Conservation (phyloP, 305 asterid species). For the Fraxinus angustifolia region DNA sequence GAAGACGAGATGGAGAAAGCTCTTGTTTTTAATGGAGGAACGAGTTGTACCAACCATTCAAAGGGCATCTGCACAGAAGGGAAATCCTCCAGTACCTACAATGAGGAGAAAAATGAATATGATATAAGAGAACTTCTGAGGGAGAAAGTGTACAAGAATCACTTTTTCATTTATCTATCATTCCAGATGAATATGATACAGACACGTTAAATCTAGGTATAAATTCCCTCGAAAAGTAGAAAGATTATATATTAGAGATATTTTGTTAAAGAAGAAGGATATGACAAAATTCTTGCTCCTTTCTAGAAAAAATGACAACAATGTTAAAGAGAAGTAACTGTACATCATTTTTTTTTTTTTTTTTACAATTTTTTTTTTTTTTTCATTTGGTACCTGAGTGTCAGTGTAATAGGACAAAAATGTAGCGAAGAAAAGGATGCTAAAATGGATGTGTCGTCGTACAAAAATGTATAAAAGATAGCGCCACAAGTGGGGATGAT, state of each 20-base stretch:
- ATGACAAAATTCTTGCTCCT: background rate
- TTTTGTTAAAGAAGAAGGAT: background rate
- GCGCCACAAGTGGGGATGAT: background rate
- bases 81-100: conserved; percentile 80
- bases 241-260: background rate
- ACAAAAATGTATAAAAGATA: background rate
- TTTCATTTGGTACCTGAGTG: background rate
- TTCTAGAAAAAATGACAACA: background rate
- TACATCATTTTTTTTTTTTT: background rate
- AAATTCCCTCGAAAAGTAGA: background rate
- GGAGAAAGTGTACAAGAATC: conserved; percentile 4
- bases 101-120: conserved; percentile 10
- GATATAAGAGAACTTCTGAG: background rate
- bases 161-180: background rate
- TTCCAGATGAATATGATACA: conserved; percentile 3
- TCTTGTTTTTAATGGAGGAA: conserved; percentile 76
- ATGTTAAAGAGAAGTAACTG: background rate
- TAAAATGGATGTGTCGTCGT: background rate
- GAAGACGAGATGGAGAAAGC: conserved; percentile 89
- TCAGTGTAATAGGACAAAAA: background rate
- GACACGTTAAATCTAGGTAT: background rate
- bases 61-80: conserved; percentile 90
- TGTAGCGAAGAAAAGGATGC: background rate
- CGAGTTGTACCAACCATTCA: conserved; percentile 89
- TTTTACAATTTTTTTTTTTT: background rate